Percentiles rank a stretch among this genome's conserved stretches.
Conservation (phyloP, 768 basidiomycete species). For the Russula emetica region DNA sequence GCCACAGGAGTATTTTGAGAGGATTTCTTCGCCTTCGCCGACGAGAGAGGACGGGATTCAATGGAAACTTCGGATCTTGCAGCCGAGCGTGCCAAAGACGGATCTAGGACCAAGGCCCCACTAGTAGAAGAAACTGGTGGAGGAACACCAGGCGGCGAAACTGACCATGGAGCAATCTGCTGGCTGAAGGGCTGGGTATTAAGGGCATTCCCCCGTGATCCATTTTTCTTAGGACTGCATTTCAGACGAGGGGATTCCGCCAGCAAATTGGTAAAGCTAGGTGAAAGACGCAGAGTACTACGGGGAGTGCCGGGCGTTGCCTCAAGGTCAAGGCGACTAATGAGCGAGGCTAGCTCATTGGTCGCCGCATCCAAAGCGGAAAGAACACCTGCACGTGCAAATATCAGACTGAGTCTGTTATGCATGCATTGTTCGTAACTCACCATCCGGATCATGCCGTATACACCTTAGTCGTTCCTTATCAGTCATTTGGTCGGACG, state of each 20-base stretch:
- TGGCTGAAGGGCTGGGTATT: constrained; percentile 38
- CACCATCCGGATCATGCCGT: constrained; percentile 51
- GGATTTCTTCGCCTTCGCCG: constrained; percentile 4
- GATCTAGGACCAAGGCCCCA: not conserved
- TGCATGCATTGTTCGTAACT: constrained; percentile 19
- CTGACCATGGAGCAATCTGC: constrained; percentile 62
- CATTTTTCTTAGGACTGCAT: constrained; percentile 37
- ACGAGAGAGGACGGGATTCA: not conserved
- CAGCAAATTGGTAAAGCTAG: constrained; percentile 30
- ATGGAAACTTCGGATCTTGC: not conserved
- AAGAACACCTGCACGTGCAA: constrained; percentile 45
- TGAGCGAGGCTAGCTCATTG: constrained; percentile 70
- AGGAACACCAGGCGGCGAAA: constrained; percentile 36
- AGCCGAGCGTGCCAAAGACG: not conserved
- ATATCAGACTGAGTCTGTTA: constrained; percentile 4
- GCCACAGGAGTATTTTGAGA: not conserved
- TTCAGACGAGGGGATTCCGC: constrained; percentile 26
- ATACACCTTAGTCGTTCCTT: constrained; percentile 47
- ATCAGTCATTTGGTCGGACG: constrained; percentile 60
- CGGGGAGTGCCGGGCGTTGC: constrained; percentile 60
- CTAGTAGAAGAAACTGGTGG: constrained; percentile 6
- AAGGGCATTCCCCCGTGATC: constrained; percentile 26
- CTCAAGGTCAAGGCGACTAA: constrained; percentile 76
- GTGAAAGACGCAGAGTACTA: constrained; percentile 33
- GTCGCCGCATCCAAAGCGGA: constrained; percentile 77